A percentile compares a stretch with the other conserved stretches of the same genome.
phyloP scores from a whole-genome alignment of 352 stramenopile genomes.

The Globisporangium recalcitrans region DNA sequence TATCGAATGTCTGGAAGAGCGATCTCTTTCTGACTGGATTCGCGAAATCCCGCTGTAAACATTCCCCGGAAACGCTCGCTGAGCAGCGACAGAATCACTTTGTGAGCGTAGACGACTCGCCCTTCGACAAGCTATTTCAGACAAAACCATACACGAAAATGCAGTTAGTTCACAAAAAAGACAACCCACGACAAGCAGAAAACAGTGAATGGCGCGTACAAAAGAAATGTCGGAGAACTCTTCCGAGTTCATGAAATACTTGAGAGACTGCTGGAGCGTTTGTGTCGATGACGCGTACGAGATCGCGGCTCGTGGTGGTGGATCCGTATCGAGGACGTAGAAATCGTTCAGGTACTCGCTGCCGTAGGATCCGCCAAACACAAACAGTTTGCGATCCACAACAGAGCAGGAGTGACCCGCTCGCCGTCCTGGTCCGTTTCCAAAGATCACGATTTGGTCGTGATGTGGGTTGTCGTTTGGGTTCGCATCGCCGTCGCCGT shows the following conservation, averaged over 20 bases:
- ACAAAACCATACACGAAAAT: neutral
- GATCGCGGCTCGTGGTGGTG: constrained; percentile 77
- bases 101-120: constrained; percentile 89
- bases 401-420: constrained; percentile 94
- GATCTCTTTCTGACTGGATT: constrained; percentile 80
- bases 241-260: constrained; percentile 89
- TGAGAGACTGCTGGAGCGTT: constrained; percentile 69
- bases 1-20: constrained; percentile 88
- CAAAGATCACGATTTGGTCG: constrained; percentile 82
- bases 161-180: neutral
- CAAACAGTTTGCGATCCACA: constrained; percentile 89
- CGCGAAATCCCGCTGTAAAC: constrained; percentile 92
- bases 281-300: constrained; percentile 62
- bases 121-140: constrained; percentile 85
- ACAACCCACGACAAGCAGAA: constrained; percentile 1
- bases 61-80: constrained; percentile 93
- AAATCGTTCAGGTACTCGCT: constrained; percentile 94
- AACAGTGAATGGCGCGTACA: constrained; percentile 26
- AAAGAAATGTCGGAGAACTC: constrained; percentile 96
- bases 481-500: constrained; percentile 38
- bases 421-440: constrained; percentile 80
- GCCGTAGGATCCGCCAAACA: constrained; percentile 92
- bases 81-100: constrained; percentile 90
- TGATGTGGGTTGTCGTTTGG: constrained; percentile 61
- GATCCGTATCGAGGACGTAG: constrained; percentile 93